These are phyloP conservation scores for Pisolithus microcarpus DNA, from an alignment of 768 basidiomycete genomes.

Conservation along the genomic window DNA sequence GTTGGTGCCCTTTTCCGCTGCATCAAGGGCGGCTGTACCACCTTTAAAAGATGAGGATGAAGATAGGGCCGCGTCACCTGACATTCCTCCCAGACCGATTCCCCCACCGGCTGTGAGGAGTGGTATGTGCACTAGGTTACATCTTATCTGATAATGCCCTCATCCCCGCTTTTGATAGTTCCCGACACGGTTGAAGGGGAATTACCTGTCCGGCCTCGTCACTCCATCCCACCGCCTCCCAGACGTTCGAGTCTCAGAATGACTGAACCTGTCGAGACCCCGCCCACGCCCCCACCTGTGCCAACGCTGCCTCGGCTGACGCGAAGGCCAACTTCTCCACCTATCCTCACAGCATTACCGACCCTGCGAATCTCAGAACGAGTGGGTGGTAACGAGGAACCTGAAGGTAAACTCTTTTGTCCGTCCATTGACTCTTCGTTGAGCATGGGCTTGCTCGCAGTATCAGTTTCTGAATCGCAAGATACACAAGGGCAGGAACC, in stretches of 20 bases:
- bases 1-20: slow-evolving; percentile 8
- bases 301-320: slow-evolving; percentile 10
- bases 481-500: slow-evolving; percentile 3
- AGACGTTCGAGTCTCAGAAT: slow-evolving; percentile 18
- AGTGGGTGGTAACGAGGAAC: neutral
- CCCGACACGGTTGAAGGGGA: slow-evolving; percentile 7
- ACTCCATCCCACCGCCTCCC: slow-evolving; percentile 17
- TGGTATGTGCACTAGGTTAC: slow-evolving; percentile 10
- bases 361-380: neutral
- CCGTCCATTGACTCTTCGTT: neutral
- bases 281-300: slow-evolving; percentile 15
- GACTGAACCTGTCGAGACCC: slow-evolving; percentile 4
- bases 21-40: slow-evolving; percentile 7
- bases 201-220: slow-evolving; percentile 8
- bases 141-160: neutral
- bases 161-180: slow-evolving; percentile 8
- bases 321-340: slow-evolving; percentile 15
- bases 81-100: slow-evolving; percentile 23
- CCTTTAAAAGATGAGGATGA: slow-evolving; percentile 15
- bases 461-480: neutral
- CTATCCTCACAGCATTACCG: slow-evolving; percentile 17
- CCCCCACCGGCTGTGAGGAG: slow-evolving; percentile 24
- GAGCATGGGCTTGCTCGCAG: neutral
- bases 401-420: neutral
- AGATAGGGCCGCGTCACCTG: slow-evolving; percentile 22